Conservation (phyloP, 352 stramenopile species). For the Globisporangium polare region DNA sequence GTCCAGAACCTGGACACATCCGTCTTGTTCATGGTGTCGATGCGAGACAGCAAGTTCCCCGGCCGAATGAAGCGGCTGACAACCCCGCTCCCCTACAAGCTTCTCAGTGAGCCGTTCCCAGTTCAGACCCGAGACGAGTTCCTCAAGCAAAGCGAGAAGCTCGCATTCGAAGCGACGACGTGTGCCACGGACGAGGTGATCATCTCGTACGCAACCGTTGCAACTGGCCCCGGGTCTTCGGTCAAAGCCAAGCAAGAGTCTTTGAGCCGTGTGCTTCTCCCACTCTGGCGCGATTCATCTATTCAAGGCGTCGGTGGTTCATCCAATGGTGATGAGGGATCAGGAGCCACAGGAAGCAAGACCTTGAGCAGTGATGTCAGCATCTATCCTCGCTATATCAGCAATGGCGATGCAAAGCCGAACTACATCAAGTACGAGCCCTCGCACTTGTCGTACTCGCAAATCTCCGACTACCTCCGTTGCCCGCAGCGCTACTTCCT, state of each 20-base stretch:
- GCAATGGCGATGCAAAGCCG: background rate
- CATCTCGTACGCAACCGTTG: constrained; percentile 48
- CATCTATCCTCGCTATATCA: background rate
- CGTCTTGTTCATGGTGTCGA: constrained; percentile 57
- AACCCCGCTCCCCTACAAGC: constrained; percentile 44
- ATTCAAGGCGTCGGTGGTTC: background rate
- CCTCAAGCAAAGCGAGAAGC: constrained; percentile 37
- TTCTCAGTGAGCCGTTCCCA: constrained; percentile 51
- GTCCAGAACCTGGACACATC: constrained; percentile 32
- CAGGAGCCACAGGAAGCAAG: background rate
- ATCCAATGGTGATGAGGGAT: background rate
- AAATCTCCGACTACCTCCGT: constrained; percentile 75
- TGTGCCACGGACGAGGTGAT: constrained; percentile 32
- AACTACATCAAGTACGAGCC: constrained; percentile 35
- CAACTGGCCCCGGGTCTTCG: background rate
- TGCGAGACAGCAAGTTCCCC: constrained; percentile 77
- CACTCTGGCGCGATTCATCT: constrained; percentile 21
- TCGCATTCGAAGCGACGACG: constrained; percentile 45
- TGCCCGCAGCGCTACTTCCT: constrained; percentile 82
- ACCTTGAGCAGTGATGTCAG: background rate
- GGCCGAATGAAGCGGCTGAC: constrained; percentile 69
- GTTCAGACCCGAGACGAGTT: constrained; percentile 55
- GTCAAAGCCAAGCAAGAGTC: constrained; percentile 17
- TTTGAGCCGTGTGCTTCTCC: constrained; percentile 29
- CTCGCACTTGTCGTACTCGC: constrained; percentile 72